These are phyloP conservation scores for Torrubiella hemipterigena DNA, from an alignment of 2,329 filamentous ascomycete genomes.

Conservation along the genomic window DNA sequence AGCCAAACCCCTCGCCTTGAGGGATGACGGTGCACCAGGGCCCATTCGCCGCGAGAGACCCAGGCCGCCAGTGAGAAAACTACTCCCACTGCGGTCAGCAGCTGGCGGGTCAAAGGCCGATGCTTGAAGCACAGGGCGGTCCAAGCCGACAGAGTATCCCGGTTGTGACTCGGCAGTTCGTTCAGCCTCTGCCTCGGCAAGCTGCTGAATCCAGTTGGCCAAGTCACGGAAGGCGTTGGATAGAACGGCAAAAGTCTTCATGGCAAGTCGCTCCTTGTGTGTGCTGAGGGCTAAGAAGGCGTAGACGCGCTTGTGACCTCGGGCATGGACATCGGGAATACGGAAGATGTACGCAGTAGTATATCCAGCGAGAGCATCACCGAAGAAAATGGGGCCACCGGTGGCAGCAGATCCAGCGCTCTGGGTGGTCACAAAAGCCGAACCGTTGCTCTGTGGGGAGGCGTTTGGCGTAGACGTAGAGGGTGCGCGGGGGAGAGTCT, in stretches of 20 bases:
- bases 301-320: constrained; percentile 57
- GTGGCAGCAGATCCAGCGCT: constrained; percentile 41
- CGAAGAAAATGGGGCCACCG: constrained; percentile 58
- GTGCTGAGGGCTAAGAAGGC: constrained; percentile 55
- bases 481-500: constrained; percentile 48
- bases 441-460: constrained; percentile 21
- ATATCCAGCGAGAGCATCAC: constrained; percentile 51
- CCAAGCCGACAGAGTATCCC: constrained; percentile 22
- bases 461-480: constrained; percentile 25
- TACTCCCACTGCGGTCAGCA: constrained; percentile 33
- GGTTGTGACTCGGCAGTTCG: constrained; percentile 32
- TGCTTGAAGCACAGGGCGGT: constrained; percentile 16
- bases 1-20: constrained; percentile 48
- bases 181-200: constrained; percentile 53
- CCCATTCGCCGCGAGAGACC: constrained; percentile 47
- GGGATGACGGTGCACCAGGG: constrained; percentile 41
- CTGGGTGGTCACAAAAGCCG: constrained; percentile 42
- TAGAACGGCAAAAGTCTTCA: constrained; percentile 54
- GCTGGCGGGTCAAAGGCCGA: no score
- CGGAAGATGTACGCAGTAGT: constrained; percentile 62
- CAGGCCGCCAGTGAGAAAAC: constrained; percentile 43
- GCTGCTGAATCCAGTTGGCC: constrained; percentile 51
- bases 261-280: constrained; percentile 50
- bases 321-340: constrained; percentile 54
- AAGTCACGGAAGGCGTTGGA: constrained; percentile 51